phyloP scores from a whole-genome alignment of 1,284 basidiomycete genomes.

The Chalciporus sp. region DNA sequence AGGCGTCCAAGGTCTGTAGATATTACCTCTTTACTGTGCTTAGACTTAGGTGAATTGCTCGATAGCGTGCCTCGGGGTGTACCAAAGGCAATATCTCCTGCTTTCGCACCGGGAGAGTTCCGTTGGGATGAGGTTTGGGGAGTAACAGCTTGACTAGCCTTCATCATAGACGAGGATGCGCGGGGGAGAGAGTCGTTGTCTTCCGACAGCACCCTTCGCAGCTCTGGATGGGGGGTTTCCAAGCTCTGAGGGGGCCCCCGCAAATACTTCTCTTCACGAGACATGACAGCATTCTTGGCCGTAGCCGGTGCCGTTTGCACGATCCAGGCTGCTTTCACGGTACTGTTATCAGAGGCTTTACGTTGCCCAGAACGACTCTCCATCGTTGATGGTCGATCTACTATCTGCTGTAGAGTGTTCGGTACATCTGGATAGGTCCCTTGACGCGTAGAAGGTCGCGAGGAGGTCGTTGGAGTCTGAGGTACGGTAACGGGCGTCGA shows the following conservation, averaged over 20 bases:
- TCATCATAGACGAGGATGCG: conserved; percentile 33
- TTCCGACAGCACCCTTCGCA: conserved; percentile 37
- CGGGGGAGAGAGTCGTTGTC: conserved; percentile 29
- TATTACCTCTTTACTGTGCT: conserved; percentile 30
- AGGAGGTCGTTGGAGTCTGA: conserved; percentile 25
- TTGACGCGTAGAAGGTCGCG: conserved; percentile 32
- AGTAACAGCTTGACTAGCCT: conserved; percentile 26
- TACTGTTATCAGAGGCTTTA: conserved; percentile 21
- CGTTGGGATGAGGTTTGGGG: conserved; percentile 29
- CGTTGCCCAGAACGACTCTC: conserved; percentile 17
- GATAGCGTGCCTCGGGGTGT: conserved; percentile 24
- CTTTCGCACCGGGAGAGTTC: conserved; percentile 22
- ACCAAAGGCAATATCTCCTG: conserved; percentile 19
- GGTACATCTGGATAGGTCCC: conserved; percentile 10
- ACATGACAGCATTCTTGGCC: conserved; percentile 17
- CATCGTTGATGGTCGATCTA: conserved; percentile 12
- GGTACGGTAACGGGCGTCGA: conserved; percentile 23
- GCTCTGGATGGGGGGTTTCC: conserved; percentile 32
- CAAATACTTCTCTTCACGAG: conserved; percentile 34
- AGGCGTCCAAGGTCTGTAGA: not conserved
- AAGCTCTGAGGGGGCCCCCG: conserved; percentile 18
- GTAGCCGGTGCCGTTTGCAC: conserved; percentile 31
- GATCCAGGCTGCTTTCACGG: conserved; percentile 36
- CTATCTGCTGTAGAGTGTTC: conserved; percentile 11
- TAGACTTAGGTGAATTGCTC: conserved; percentile 26